These are phyloP conservation scores for Pyricularia grisea DNA, from an alignment of 2,329 filamentous ascomycete species.

Conservation along the genomic window DNA sequence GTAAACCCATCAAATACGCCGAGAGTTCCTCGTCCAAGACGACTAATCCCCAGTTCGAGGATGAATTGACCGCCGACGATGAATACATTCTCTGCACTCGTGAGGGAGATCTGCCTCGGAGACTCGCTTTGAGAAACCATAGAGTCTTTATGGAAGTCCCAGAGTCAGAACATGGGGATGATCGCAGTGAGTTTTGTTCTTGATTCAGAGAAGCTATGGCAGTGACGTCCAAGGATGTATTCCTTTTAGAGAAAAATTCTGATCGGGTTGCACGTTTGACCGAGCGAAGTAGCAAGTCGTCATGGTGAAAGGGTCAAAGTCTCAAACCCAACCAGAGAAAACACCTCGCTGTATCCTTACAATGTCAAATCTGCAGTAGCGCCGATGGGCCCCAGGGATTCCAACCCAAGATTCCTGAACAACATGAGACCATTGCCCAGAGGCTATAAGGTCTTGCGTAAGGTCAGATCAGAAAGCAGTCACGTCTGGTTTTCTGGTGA, in stretches of 20 bases:
- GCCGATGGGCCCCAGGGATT: neutral
- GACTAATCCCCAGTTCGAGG: neutral
- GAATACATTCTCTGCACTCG: neutral
- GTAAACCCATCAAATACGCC: neutral
- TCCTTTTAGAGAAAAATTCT: neutral
- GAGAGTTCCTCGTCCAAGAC: neutral
- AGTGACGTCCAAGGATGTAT: too few relatives aligned
- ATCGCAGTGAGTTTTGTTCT: neutral
- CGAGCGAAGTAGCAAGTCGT: neutral
- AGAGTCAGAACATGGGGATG: neutral
- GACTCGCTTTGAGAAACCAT: neutral
- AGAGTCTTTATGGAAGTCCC: neutral
- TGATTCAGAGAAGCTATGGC: neutral
- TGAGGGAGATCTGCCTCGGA: neutral
- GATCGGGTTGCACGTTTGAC: neutral
- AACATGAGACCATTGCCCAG: neutral
- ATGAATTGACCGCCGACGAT: neutral
- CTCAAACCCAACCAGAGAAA: neutral
- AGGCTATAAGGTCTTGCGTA: conserved; percentile 1
- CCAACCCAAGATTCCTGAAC: neutral
- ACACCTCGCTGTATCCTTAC: neutral
- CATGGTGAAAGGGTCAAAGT: neutral
- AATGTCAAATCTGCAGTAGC: neutral
- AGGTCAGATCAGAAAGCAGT: neutral
- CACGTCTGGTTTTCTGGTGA: conserved; percentile 2